Base-by-base conservation (phyloP, 2,329 filamentous ascomycete genomes). In the Arachnomyces sp. region DNA sequence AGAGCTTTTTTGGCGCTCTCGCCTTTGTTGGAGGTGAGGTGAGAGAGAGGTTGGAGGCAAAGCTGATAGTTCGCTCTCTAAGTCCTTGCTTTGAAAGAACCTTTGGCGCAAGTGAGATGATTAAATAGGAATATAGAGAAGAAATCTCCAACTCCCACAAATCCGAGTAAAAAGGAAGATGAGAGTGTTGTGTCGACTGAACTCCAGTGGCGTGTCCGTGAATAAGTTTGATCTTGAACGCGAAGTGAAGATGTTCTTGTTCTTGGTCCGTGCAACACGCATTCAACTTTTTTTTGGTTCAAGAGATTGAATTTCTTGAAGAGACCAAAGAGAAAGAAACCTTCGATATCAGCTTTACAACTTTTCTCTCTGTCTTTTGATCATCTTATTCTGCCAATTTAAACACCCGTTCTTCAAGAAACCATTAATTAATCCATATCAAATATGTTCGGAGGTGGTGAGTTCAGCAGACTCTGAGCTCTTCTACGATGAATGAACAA, bases 391-490 rank as follows among this genome's bases (percentile, higher is more conserved):
- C 34, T 31, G n/a, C n/a, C n/a, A n/a, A n/a, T n/a, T n/a, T n/a
- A n/a, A n/a, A n/a, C n/a, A n/a, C n/a, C n/a, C n/a, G n/a, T n/a
- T n/a, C n/a, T n/a, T n/a, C n/a, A n/a, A n/a, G n/a, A n/a, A n/a
- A n/a, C n/a, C n/a, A n/a, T n/a, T n/a, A n/a, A 16, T 37, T 25
- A 17, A 34, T 42, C 29, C 33, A 38, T 40, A 37, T 37, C 11
- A 32, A 45, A 38, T n/a, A 53, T 51, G 49, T 53, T 50, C 34
- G 45, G 44, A 34, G 49, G 48, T 47, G 45, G 49, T 51, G 36
- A n/a, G 38, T 41, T 25, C n/a, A 28, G 11, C 17, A 13, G 14
- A 30, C 7, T 13, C 28, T 31, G 2, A 25, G 20, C 20, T n/a
- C 4, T 13, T 28, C 4, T 32, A n/a, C 28, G 5, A 31, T 6